These are phyloP conservation scores for Fusarium albidum DNA, from an alignment of 2,329 filamentous ascomycete species.

Conservation along the genomic window DNA sequence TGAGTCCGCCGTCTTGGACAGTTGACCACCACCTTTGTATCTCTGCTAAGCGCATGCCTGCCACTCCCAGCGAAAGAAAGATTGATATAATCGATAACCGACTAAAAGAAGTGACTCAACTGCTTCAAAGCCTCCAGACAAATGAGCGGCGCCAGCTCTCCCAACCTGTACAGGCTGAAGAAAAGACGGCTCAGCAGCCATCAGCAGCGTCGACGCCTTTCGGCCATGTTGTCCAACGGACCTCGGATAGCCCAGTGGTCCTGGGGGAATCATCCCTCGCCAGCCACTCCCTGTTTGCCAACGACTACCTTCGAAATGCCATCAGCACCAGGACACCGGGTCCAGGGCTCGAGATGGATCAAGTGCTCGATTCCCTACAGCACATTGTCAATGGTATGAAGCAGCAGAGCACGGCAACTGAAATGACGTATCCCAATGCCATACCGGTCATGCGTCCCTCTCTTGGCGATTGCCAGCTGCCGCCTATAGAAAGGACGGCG, in stretches of 20 bases:
- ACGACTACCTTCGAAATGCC: conserved; percentile 52
- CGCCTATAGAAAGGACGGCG: conserved; percentile 36
- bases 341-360: conserved; percentile 43
- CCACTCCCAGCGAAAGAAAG: conserved; percentile 45
- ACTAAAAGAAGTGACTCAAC: conserved; percentile 45
- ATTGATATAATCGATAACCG: conserved; percentile 49
- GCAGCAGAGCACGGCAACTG: conserved; percentile 34
- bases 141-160: conserved; percentile 26
- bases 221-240: conserved; percentile 25
- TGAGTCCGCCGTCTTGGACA: conserved; percentile 32
- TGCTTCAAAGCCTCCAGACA: conserved; percentile 46
- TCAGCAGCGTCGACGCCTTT: conserved; percentile 25
- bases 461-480: conserved; percentile 29
- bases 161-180: conserved; percentile 14
- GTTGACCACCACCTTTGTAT: no score
- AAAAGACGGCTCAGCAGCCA: conserved; percentile 21
- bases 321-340: conserved; percentile 35
- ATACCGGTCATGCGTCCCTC: conserved; percentile 29
- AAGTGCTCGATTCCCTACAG: conserved; percentile 46
- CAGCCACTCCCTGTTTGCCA: conserved; percentile 56
- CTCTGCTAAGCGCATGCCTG: no score
- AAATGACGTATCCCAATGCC: conserved; percentile 38
- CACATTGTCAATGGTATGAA: conserved; percentile 39
- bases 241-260: conserved; percentile 44
- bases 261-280: conserved; percentile 56